Conservation (phyloP, 495 filamentous ascomycete species). For the Annulohypoxylon moriforme region DNA sequence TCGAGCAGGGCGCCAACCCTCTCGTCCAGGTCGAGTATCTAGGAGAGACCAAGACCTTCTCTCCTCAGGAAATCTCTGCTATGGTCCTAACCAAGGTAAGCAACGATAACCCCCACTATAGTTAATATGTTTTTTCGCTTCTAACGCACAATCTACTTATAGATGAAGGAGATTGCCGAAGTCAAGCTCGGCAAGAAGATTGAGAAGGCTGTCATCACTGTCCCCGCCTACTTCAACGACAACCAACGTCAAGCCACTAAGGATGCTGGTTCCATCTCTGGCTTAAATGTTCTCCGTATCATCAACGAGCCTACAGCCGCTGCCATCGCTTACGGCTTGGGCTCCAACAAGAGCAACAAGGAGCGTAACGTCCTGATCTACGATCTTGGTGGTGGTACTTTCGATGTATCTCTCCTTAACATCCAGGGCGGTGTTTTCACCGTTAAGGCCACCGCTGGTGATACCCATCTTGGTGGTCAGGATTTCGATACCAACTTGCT, state of each 20-base stretch:
- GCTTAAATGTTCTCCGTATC: constrained; percentile 98
- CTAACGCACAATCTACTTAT: constrained; percentile 38
- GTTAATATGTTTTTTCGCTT: neutral
- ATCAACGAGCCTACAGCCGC: constrained; percentile 99
- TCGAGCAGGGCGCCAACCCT: constrained; percentile 89
- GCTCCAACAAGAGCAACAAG: constrained; percentile 90
- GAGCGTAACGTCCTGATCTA: constrained; percentile 99
- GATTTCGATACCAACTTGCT: constrained; percentile 99
- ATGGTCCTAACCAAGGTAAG: constrained; percentile 92
- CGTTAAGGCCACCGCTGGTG: constrained; percentile 97
- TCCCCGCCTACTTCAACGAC: constrained; percentile 99
- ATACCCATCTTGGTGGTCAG: constrained; percentile 98
- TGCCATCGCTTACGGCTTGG: constrained; percentile 96
- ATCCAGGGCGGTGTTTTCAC: constrained; percentile 99
- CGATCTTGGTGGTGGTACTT: constrained; percentile 99
- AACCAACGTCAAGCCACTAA: constrained; percentile 99
- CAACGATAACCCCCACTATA: neutral
- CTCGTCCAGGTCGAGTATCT: constrained; percentile 96
- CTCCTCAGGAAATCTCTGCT: constrained; percentile 96
- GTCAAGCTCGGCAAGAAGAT: constrained; percentile 95
- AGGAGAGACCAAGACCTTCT: constrained; percentile 92
- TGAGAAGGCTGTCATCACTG: constrained; percentile 98
- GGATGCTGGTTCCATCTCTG: constrained; percentile 96
- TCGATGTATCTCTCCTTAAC: constrained; percentile 98
- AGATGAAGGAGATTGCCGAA: constrained; percentile 99